Evolutionary conservation across 2,329 filamentous ascomycete genomes (phyloP).

Genomic region (Thermoascus crustaceus): DNA sequence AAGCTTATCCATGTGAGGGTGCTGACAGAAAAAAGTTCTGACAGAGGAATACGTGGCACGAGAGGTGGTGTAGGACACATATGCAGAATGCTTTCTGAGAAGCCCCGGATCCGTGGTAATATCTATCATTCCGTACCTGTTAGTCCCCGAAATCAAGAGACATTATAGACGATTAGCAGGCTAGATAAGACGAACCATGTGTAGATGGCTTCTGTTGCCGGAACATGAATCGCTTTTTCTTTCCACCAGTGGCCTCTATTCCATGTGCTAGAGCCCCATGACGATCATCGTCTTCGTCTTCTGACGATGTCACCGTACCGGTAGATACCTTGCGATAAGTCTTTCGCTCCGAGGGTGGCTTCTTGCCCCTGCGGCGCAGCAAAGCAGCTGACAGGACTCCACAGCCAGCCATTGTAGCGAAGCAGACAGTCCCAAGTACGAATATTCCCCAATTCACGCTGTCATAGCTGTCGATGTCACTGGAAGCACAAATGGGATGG

Average conservation of each 20-base stretch:
- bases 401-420: conserved; percentile 30
- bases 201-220: conserved; percentile 20
- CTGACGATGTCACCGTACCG: conserved; percentile 26
- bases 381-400: conserved; percentile 22
- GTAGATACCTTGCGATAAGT: conserved; percentile 19
- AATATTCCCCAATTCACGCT: conserved; percentile 21
- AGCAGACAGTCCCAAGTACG: conserved; percentile 23
- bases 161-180: background rate
- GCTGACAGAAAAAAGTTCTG: conserved; percentile 74
- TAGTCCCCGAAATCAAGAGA: too few relatives aligned
- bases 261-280: conserved; percentile 23
- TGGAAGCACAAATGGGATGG: conserved; percentile 4
- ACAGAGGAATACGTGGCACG: conserved; percentile 64
- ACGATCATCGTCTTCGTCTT: conserved; percentile 29
- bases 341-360: conserved; percentile 9
- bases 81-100: conserved; percentile 65
- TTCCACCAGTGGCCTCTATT: conserved; percentile 12
- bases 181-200: conserved; percentile 18
- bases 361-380: conserved; percentile 15
- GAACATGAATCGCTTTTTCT: conserved; percentile 15
- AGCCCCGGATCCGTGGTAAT: conserved; percentile 63
- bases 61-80: conserved; percentile 64
- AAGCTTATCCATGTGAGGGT: conserved; percentile 74
- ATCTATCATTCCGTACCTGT: too few relatives aligned
- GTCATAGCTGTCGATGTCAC: conserved; percentile 19